These are phyloP conservation scores for Exophiala lecanii-corni DNA, from an alignment of 2,329 filamentous ascomycete genomes.

Conservation along the genomic window DNA sequence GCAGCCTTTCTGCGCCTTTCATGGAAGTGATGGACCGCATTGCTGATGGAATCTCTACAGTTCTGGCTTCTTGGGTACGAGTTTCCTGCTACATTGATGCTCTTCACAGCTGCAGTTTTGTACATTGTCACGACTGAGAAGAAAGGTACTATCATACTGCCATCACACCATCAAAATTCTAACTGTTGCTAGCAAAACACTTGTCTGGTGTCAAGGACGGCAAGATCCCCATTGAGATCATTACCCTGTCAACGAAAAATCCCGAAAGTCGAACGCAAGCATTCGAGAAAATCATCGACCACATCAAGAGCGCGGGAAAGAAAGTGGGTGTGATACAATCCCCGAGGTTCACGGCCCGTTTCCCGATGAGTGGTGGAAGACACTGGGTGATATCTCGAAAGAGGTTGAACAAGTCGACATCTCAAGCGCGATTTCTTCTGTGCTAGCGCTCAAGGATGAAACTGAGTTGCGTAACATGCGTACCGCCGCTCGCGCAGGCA, in stretches of 20 bases:
- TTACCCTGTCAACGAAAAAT: conserved; percentile 81
- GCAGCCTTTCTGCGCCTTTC: no score
- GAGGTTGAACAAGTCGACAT: conserved; percentile 88
- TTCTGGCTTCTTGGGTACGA: conserved; percentile 99
- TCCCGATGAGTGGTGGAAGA: conserved; percentile 91
- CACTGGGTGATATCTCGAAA: conserved; percentile 71
- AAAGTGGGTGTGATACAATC: conserved; percentile 86
- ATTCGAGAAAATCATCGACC: conserved; percentile 75
- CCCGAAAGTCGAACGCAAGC: conserved; percentile 86
- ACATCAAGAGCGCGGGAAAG: conserved; percentile 83
- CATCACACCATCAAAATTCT: conserved; percentile 15
- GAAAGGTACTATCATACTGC: conserved; percentile 62
- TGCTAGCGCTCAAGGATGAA: conserved; percentile 91
- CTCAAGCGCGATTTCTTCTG: conserved; percentile 72
- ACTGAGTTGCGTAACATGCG: conserved; percentile 91
- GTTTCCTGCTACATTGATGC: conserved; percentile 90
- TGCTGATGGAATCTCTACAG: no score
- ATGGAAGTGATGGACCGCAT: no score
- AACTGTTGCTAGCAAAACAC: conserved; percentile 66
- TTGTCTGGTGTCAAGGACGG: conserved; percentile 87
- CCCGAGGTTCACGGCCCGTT: conserved; percentile 80
- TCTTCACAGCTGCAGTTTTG: conserved; percentile 81
- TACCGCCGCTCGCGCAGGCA: conserved; percentile 88
- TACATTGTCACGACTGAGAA: conserved; percentile 95
- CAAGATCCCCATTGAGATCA: conserved; percentile 85